phyloP scores from a whole-genome alignment of 2,329 filamentous ascomycete genomes.

The Bretziella fagacearum region DNA sequence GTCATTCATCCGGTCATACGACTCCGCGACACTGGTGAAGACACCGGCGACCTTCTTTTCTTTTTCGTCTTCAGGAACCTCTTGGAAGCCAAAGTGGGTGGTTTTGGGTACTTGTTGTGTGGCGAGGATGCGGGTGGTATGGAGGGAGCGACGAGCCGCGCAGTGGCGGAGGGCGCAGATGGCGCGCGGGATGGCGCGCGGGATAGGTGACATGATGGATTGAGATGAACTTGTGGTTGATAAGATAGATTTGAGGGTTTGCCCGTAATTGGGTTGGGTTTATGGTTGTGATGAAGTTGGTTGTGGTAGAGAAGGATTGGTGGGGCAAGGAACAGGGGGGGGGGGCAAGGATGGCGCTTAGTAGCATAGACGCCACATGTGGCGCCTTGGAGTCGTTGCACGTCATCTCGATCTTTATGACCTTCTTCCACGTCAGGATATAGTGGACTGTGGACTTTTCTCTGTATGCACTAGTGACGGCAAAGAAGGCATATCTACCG shows the following conservation, averaged over 20 bases:
- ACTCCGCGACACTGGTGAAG: slow-evolving; percentile 86
- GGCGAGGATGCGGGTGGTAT: slow-evolving; percentile 7
- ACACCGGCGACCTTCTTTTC: slow-evolving; percentile 57
- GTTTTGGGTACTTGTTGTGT: slow-evolving; percentile 3
- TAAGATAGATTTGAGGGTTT: background rate
- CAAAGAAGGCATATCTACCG: too few species aligned
- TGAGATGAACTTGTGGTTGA: background rate
- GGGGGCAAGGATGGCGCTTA: too few species aligned
- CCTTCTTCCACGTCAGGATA: too few species aligned
- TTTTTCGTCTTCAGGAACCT: slow-evolving; percentile 66
- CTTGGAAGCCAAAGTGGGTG: slow-evolving; percentile 86
- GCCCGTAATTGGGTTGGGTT: background rate
- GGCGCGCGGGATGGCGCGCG: background rate
- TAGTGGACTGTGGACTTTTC: too few species aligned
- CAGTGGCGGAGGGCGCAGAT: background rate
- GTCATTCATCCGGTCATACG: slow-evolving; percentile 98
- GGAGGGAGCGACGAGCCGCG: background rate
- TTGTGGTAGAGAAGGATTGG: background rate
- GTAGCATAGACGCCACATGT: too few species aligned
- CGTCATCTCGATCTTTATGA: too few species aligned
- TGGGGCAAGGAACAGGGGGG: too few species aligned
- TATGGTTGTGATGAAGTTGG: background rate
- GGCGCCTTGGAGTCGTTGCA: too few species aligned
- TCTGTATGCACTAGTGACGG: too few species aligned
- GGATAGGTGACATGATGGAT: background rate